A percentile compares a stretch with the other conserved stretches of the same genome.
Evolutionary conservation across 2,329 filamentous ascomycete genomes (phyloP).

Genomic region (Ophiognomonia clavigignenti-juglandacearum): DNA sequence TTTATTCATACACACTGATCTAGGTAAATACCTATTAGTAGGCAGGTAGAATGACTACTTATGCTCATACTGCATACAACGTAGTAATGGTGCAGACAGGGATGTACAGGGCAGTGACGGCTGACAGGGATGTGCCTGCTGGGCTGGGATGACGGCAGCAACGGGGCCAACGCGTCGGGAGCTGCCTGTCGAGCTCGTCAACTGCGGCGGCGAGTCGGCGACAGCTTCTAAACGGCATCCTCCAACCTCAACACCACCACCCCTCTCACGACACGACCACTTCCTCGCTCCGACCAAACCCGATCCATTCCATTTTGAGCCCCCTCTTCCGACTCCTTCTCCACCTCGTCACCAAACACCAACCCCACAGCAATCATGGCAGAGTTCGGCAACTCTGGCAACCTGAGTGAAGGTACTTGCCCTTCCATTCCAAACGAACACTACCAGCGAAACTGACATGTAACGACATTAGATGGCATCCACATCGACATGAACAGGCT

Average conservation of each 20-base stretch:
- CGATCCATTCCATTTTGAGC: no score
- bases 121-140: constrained; percentile 6
- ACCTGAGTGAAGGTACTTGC: constrained; percentile 56
- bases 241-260: background rate
- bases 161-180: constrained; percentile 43
- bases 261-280: background rate
- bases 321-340: no score
- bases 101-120: background rate
- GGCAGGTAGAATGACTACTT: no score
- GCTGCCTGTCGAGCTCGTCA: constrained; percentile 35
- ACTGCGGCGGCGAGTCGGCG: constrained; percentile 22
- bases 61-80: no score
- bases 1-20: no score
- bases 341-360: background rate
- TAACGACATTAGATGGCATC: constrained; percentile 73
- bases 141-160: constrained; percentile 15
- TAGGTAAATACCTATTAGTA: no score
- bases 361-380: constrained; percentile 38
- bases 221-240: constrained; percentile 14
- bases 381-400: constrained; percentile 60
- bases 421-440: constrained; percentile 1
- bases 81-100: no score
- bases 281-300: background rate
- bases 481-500: constrained; percentile 98
- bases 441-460: constrained; percentile 15